Conservation (phyloP, 352 stramenopile genomes). For the Globisporangium nagaii region DNA sequence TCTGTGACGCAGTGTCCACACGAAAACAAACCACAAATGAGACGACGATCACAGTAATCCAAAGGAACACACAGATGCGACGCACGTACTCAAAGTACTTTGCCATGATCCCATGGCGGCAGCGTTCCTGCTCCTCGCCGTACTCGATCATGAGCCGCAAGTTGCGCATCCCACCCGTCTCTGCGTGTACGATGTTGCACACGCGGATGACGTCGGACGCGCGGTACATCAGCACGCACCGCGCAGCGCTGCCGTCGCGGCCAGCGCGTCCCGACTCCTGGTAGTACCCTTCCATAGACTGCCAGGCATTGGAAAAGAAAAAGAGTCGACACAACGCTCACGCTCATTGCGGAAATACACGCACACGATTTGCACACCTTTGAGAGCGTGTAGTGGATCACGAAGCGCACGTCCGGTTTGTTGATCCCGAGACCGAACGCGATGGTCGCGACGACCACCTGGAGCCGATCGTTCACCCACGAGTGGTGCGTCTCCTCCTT, state of each 20-base stretch:
- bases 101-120: slow-evolving; percentile 41
- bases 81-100: slow-evolving; percentile 56
- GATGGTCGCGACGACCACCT: slow-evolving; percentile 92
- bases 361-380: slow-evolving; percentile 28
- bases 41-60: too few relatives aligned
- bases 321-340: too few relatives aligned
- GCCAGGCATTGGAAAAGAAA: too few relatives aligned
- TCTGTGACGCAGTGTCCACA: slow-evolving; percentile 21
- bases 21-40: too few relatives aligned
- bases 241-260: slow-evolving; percentile 85
- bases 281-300: slow-evolving; percentile 96
- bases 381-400: slow-evolving; percentile 85
- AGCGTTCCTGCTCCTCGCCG: slow-evolving; percentile 28
- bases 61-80: too few relatives aligned
- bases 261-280: slow-evolving; percentile 96
- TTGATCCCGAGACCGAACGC: slow-evolving; percentile 94
- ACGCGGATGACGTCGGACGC: slow-evolving; percentile 71
- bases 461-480: slow-evolving; percentile 46
- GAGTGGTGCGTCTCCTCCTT: slow-evolving; percentile 59
- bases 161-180: slow-evolving; percentile 59
- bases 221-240: slow-evolving; percentile 88
- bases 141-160: slow-evolving; percentile 66
- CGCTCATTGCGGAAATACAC: not conserved
- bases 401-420: slow-evolving; percentile 90
- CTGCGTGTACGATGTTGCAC: slow-evolving; percentile 54